A percentile compares a stretch with the other conserved stretches of the same genome.
phyloP scores from a whole-genome alignment of 371 early-diverging fungal genomes.

The Capniomyces stellatus region DNA sequence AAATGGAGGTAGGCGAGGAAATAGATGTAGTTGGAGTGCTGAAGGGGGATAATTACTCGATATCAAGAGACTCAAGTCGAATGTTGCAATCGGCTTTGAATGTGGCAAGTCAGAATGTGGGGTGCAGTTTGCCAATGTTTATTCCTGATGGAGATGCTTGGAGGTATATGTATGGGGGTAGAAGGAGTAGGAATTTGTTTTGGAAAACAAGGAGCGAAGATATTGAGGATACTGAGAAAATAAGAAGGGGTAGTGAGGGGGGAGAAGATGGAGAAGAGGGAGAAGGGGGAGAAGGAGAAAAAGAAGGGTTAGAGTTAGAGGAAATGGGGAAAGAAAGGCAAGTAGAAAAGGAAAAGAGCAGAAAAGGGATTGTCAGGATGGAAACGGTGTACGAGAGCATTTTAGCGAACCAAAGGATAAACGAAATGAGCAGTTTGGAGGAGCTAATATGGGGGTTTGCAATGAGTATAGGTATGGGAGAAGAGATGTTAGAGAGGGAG shows the following conservation, averaged over 20 bases:
- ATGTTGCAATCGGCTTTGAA: slow-evolving; percentile 46
- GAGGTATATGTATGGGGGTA: slow-evolving; percentile 36
- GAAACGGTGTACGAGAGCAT: background rate
- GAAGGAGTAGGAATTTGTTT: background rate
- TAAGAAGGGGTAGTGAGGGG: no score
- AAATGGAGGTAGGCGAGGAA: background rate
- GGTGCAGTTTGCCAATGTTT: slow-evolving; percentile 55
- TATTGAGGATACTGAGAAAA: background rate
- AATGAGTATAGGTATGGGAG: no score
- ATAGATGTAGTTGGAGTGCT: background rate
- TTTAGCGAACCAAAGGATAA: background rate
- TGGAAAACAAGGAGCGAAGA: background rate
- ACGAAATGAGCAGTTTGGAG: background rate
- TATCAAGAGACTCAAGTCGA: slow-evolving; percentile 44
- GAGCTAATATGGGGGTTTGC: no score
- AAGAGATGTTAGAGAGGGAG: no score
- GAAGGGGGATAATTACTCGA: slow-evolving; percentile 17
- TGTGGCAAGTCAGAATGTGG: slow-evolving; percentile 50
- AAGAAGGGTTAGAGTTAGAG: no score
- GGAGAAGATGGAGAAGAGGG: no score
- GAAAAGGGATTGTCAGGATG: no score
- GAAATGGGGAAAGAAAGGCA: no score
- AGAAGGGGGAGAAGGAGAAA: no score
- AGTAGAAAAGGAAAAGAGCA: no score
- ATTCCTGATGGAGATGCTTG: slow-evolving; percentile 47